phyloP scores from a whole-genome alignment of 441 rosid species.

The Arabidopsis hybrid region DNA sequence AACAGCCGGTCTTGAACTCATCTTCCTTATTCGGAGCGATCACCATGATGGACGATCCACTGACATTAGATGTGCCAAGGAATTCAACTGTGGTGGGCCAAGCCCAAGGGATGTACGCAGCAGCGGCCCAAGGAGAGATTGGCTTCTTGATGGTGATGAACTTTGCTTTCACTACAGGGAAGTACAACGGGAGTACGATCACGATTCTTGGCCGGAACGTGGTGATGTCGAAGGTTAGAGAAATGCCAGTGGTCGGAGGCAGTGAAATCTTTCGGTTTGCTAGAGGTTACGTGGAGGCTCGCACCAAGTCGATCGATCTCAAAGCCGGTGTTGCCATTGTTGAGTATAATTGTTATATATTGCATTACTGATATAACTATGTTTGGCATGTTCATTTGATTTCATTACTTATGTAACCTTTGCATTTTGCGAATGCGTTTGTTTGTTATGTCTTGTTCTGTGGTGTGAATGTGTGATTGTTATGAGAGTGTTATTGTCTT shows the following conservation, averaged over 20 bases:
- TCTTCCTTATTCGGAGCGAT: constrained; percentile 24
- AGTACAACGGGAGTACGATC: constrained; percentile 65
- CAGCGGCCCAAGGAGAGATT: constrained; percentile 43
- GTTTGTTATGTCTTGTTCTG: neutral
- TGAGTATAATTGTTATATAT: constrained; percentile 57
- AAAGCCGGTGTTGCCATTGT: constrained; percentile 51
- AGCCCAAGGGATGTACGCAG: constrained; percentile 36
- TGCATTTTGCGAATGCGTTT: constrained; percentile 2
- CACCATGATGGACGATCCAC: constrained; percentile 31
- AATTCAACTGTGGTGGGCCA: constrained; percentile 33
- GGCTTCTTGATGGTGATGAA: constrained; percentile 60
- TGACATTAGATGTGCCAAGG: neutral
- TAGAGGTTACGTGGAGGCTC: constrained; percentile 60
- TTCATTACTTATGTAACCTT: constrained; percentile 9
- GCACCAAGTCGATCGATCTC: constrained; percentile 40
- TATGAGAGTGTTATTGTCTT: neutral
- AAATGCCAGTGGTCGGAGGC: constrained; percentile 78
- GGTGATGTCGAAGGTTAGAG: constrained; percentile 49
- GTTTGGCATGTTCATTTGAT: constrained; percentile 8
- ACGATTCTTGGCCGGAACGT: constrained; percentile 60
- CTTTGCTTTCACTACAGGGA: constrained; percentile 61
- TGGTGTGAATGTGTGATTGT: constrained; percentile 16
- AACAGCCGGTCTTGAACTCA: constrained; percentile 30
- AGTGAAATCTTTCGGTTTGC: constrained; percentile 70
- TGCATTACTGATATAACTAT: constrained; percentile 53